Evolutionary conservation across 2,329 filamentous ascomycete species (phyloP), one percentile per base, ranked within the genome.

Genomic region (Cercospora nicotianae): DNA sequence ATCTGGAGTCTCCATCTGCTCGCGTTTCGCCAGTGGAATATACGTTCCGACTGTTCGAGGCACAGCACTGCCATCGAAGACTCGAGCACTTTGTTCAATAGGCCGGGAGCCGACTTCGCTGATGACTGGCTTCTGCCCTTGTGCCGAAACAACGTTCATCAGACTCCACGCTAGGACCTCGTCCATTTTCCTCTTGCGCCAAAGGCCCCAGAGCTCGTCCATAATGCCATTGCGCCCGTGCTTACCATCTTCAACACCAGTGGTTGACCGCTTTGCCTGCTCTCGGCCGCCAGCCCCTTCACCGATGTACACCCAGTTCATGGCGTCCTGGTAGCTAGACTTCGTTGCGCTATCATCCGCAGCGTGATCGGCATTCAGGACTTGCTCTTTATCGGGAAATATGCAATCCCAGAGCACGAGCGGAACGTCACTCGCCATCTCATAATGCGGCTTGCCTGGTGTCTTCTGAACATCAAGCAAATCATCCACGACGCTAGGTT

Each of bases 321-420:
- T 77, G 0, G 85, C 84, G 77, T 95, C 89, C 48, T 83, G 80
- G 61, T 77, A 77, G 3, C 73, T 72, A 28, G 84, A 79, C 30
- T 60, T 59, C 61, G 77, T 77, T 31, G 81, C 80, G 73, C 82
- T 76, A n/a, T 77, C 75, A 45, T 63, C 68, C 18, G 63, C 58
- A 2, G 73, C 73, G 72, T 76, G 73, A 57, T 82, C 79, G 1
- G 78, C 76, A 58, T 80, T 79, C 12, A 74, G 72, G 51, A 79
- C 75, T 30, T 80, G 79, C 67, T 83, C 76, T 5, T 70, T 68
- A 55, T 81, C 81, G 0, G 92, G 92, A 79, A 97, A 99, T 36
- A 96, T 85, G 80, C 94, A 98, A 80, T 98, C 93, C 94, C 94
- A 98, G 5, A 99, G 87, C 16, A 98, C 95, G 8, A 99, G 86